Evolutionary conservation across 2,329 filamentous ascomycete genomes (phyloP).

Genomic region (Microdochium trichocladiopsis): DNA sequence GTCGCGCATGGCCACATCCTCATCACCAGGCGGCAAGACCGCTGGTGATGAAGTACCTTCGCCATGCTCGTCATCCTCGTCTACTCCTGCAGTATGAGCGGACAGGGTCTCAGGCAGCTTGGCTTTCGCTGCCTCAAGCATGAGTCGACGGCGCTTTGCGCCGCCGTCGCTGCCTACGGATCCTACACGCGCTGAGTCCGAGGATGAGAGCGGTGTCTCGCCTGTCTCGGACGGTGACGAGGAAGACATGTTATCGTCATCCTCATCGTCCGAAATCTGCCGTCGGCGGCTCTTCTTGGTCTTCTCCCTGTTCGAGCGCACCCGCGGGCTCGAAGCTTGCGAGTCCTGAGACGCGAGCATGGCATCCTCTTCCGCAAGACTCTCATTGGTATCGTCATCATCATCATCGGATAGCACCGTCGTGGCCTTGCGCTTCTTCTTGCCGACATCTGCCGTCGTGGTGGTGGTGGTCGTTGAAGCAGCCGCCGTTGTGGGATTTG

Average conservation of each 20-base stretch:
- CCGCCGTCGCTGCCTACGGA: slow-evolving; percentile 14
- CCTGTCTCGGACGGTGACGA: slow-evolving; percentile 16
- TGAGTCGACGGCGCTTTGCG: slow-evolving; percentile 27
- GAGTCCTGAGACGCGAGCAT: background rate
- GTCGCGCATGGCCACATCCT: slow-evolving; percentile 21
- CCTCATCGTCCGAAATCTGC: background rate
- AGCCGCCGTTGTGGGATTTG: slow-evolving; percentile 1
- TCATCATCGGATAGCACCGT: slow-evolving; percentile 18
- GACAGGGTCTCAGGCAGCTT: slow-evolving; percentile 16
- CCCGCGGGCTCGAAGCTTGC: background rate
- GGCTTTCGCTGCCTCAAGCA: slow-evolving; percentile 13
- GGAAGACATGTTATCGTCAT: slow-evolving; percentile 5
- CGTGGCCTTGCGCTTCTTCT: slow-evolving; percentile 22
- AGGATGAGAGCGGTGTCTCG: slow-evolving; percentile 32
- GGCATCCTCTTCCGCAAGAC: slow-evolving; percentile 9
- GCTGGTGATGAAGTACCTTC: background rate
- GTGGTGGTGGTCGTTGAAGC: slow-evolving; percentile 7
- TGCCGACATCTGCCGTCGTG: slow-evolving; percentile 7
- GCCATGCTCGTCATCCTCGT: slow-evolving; percentile 8
- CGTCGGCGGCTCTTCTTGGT: background rate
- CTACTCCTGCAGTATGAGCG: slow-evolving; percentile 4
- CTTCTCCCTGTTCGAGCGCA: background rate
- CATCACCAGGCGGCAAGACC: slow-evolving; percentile 1
- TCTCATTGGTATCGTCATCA: slow-evolving; percentile 16
- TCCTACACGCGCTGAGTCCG: slow-evolving; percentile 17